Conservation (phyloP, 2,329 filamentous ascomycete genomes). For the Aurifilum marmelostoma region DNA sequence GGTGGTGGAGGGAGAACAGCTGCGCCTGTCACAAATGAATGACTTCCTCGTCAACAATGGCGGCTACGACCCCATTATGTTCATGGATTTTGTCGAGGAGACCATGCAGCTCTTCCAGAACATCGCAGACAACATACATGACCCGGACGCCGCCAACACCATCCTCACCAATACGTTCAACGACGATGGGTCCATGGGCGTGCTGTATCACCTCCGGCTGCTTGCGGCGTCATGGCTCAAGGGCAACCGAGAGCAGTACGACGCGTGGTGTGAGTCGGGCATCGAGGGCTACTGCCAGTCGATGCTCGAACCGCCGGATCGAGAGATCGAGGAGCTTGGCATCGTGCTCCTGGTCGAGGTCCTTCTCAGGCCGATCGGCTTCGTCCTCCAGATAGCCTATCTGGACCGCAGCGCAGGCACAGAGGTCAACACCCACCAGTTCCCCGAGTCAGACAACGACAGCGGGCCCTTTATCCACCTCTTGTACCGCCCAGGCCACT, state of each 20-base stretch:
- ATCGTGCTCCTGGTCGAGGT: constrained; percentile 77
- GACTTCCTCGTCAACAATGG: constrained; percentile 72
- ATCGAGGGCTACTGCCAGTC: constrained; percentile 71
- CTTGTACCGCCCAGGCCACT: constrained; percentile 78
- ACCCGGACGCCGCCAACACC: constrained; percentile 58
- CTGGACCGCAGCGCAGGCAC: constrained; percentile 82
- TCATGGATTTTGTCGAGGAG: constrained; percentile 83
- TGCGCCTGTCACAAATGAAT: constrained; percentile 72
- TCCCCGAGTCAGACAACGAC: constrained; percentile 55
- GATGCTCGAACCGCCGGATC: constrained; percentile 72
- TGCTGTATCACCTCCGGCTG: constrained; percentile 85
- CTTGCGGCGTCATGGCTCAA: constrained; percentile 86
- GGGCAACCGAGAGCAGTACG: constrained; percentile 69
- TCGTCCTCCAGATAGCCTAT: constrained; percentile 87
- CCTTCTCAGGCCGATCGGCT: constrained; percentile 75
- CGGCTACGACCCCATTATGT: constrained; percentile 70
- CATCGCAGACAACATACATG: constrained; percentile 61
- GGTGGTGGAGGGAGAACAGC: constrained; percentile 70
- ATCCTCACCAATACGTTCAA: constrained; percentile 74
- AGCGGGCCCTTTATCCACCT: constrained; percentile 59
- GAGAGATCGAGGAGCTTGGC: constrained; percentile 91
- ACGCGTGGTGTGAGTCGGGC: constrained; percentile 65
- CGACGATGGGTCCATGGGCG: constrained; percentile 66
- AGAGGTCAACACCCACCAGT: constrained; percentile 72
- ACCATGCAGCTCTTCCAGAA: constrained; percentile 69